Base-by-base conservation (phyloP, 805 yeast genomes). In the Starmerella tilneyi region DNA sequence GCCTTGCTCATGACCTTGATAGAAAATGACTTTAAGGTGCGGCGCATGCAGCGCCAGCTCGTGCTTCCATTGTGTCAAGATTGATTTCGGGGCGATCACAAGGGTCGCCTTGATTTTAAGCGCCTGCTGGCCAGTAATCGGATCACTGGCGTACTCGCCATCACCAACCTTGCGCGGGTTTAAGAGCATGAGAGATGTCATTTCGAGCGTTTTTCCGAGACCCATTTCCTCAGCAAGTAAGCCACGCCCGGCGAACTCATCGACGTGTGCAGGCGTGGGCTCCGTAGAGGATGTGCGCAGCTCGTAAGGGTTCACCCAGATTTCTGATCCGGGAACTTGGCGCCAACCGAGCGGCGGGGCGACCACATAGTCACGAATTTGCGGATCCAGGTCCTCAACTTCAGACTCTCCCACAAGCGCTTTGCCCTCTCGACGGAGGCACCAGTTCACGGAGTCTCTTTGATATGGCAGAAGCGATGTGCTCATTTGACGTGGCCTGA, bases 161-260 rank as follows among this genome's bases (percentile, higher is more conserved):
- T 24, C 22, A 5, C 20, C 32, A 33, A 27, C 13, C 28, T 30
- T 27, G 11, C 96, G 63, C 26, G 67, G 77, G 59, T 92, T 81
- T 41, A 78, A 57, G 2, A 77, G 58, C 0, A 81, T 63, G 31
- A 89, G 64, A 0, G 94, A 69, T 2, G 84, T 68, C 12, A 86
- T 68, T 59, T 92, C 98, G 4, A 92, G 78, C 0, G 98, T 89
- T 58, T 92, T 92, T 0, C 98, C 98, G 7, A 92, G 70, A 0
- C 98, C 98, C 98, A 92, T 92, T 62, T 92, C 98, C 57, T 89
- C 98, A 1, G 92, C 81, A 27, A 92, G 61, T 7, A 92, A 64
- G 0, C 94, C 96, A 41, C 71, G 69, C 0, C 64, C 66, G 74
- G 78, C 2, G 58, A 39, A 52, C 12, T 42, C 49, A n/a, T 16